Conservation (phyloP, 139 green algal genomes). For the Picochlorum costavermella region DNA sequence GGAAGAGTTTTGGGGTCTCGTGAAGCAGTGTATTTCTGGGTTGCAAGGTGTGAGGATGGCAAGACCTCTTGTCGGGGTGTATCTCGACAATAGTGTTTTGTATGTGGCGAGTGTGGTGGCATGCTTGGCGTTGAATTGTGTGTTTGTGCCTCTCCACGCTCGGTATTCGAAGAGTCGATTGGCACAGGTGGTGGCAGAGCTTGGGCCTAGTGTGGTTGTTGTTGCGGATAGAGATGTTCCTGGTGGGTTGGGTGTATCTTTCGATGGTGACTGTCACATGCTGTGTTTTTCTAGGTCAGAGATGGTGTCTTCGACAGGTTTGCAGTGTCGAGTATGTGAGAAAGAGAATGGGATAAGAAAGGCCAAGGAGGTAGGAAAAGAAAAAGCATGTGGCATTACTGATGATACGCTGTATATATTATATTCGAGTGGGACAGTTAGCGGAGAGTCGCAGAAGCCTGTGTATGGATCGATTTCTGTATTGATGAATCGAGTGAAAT, state of each 20-base stretch:
- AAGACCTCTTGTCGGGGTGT: conserved; percentile 9
- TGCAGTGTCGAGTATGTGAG: conserved; percentile 22
- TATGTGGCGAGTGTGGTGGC: conserved; percentile 19
- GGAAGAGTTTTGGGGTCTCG: too few relatives aligned
- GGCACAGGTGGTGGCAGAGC: conserved; percentile 14
- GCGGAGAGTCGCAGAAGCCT: too few relatives aligned
- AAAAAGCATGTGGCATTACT: background rate
- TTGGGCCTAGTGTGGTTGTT: conserved; percentile 27
- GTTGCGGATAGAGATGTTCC: background rate
- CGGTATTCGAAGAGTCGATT: conserved; percentile 19
- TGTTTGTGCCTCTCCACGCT: conserved; percentile 39
- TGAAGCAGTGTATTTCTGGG: too few relatives aligned
- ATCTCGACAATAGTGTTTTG: conserved; percentile 13
- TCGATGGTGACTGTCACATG: background rate
- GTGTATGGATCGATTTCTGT: too few relatives aligned
- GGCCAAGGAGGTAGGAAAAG: too few relatives aligned
- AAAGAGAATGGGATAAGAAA: background rate
- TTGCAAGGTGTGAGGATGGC: too few relatives aligned
- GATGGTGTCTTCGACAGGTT: conserved; percentile 43
- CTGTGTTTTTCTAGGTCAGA: conserved; percentile 34
- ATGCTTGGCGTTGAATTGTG: conserved; percentile 19
- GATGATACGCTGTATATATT: background rate
- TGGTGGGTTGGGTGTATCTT: too few relatives aligned
- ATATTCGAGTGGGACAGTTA: too few relatives aligned
- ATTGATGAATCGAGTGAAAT: too few relatives aligned